Evolutionary conservation across 1,284 basidiomycete genomes (phyloP).

Genomic region (Leccinum angustisporum): DNA sequence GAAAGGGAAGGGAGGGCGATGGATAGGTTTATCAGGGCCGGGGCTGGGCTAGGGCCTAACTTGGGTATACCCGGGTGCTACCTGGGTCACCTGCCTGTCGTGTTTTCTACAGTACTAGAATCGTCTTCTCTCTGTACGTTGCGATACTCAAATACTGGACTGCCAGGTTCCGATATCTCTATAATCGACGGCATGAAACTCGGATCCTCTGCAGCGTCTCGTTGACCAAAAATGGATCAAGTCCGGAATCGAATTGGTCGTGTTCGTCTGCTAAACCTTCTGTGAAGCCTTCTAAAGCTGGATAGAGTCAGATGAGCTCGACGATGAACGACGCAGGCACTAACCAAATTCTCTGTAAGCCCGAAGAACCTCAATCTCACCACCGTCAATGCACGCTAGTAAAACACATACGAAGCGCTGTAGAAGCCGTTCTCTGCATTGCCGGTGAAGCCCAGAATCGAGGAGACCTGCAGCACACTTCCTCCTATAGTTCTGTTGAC

Average conservation of each 20-base stretch:
- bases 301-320: background rate
- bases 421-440: slow-evolving; percentile 13
- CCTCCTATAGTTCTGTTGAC: slow-evolving; percentile 32
- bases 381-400: background rate
- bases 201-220: no score
- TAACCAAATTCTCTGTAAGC: background rate
- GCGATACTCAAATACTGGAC: slow-evolving; percentile 2
- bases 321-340: background rate
- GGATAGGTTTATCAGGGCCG: no score
- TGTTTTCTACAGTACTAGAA: no score
- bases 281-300: slow-evolving; percentile 32
- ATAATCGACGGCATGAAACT: no score
- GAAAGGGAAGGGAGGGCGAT: no score
- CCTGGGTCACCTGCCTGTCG: no score
- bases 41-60: no score
- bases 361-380: background rate
- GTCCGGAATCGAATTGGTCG: slow-evolving; percentile 9
- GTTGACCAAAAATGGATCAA: no score
- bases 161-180: background rate
- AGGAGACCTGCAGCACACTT: slow-evolving; percentile 29
- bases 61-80: no score
- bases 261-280: slow-evolving; percentile 26
- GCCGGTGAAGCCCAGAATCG: slow-evolving; percentile 22
- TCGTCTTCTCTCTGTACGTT: no score
- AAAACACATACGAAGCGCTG: slow-evolving; percentile 25